Evolutionary conservation across 352 stramenopile species (phyloP).

Genomic region (Phytophthora cryptogea): DNA sequence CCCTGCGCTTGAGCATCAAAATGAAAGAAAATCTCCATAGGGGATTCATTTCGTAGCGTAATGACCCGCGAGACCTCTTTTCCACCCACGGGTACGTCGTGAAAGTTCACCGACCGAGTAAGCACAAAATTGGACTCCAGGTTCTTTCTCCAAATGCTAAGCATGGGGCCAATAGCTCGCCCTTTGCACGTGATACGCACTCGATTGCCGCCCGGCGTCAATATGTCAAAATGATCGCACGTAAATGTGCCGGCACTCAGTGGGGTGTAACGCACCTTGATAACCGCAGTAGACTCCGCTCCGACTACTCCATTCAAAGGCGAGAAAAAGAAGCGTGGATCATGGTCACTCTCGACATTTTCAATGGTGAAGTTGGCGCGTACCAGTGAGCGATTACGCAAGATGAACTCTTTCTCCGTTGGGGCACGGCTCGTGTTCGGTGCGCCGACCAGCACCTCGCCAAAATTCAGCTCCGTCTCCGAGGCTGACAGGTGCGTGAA

Average conservation of each 20-base stretch:
- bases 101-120: slow-evolving; percentile 89
- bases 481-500: slow-evolving; percentile 88
- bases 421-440: slow-evolving; percentile 42
- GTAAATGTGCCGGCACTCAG: slow-evolving; percentile 87
- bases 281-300: slow-evolving; percentile 65
- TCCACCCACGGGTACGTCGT: slow-evolving; percentile 75
- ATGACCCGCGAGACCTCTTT: slow-evolving; percentile 67
- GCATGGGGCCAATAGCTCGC: slow-evolving; percentile 53
- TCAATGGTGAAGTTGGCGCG: slow-evolving; percentile 77
- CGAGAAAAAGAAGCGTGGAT: slow-evolving; percentile 85
- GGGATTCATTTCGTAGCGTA: slow-evolving; percentile 83
- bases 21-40: slow-evolving; percentile 74
- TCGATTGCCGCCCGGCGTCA: slow-evolving; percentile 88
- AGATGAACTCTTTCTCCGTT: slow-evolving; percentile 81
- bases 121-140: slow-evolving; percentile 67
- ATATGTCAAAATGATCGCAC: slow-evolving; percentile 90
- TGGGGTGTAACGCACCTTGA: slow-evolving; percentile 85
- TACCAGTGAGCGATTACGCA: slow-evolving; percentile 92
- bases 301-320: slow-evolving; percentile 70
- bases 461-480: slow-evolving; percentile 83
- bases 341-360: slow-evolving; percentile 83
- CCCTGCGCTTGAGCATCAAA: slow-evolving; percentile 75
- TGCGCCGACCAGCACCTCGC: slow-evolving; percentile 77
- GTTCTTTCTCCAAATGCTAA: slow-evolving; percentile 89
- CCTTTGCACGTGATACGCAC: slow-evolving; percentile 78